Percentiles rank a stretch among this genome's conserved stretches.
Conservation (phyloP, 1,284 basidiomycete genomes). For the Microstroma glucosiphilum region DNA sequence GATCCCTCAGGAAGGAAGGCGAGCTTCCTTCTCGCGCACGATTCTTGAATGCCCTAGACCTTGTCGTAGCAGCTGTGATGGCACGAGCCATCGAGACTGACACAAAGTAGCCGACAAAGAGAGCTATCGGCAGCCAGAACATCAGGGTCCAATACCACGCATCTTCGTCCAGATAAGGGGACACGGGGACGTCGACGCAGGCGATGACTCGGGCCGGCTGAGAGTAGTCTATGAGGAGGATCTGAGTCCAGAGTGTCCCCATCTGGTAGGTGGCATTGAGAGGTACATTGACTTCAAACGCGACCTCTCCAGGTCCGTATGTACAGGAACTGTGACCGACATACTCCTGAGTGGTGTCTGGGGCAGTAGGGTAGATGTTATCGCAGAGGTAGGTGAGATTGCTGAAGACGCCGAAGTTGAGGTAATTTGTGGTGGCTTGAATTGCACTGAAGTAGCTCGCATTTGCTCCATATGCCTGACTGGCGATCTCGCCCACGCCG, state of each 20-base stretch:
- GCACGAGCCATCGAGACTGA: constrained; percentile 69
- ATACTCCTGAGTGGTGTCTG: constrained; percentile 24
- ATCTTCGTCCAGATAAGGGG: constrained; percentile 62
- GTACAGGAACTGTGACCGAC: constrained; percentile 26
- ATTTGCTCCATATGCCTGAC: constrained; percentile 15
- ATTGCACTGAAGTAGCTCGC: constrained; percentile 24
- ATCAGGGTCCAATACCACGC: constrained; percentile 68
- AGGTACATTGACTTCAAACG: constrained; percentile 69
- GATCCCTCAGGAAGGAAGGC: constrained; percentile 35
- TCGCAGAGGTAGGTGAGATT: constrained; percentile 42
- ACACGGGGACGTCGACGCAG: constrained; percentile 72
- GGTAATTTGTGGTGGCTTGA: constrained; percentile 28
- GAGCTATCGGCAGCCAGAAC: constrained; percentile 72
- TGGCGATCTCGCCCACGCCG: constrained; percentile 26
- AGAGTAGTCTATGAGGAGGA: constrained; percentile 79
- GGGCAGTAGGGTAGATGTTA: constrained; percentile 28
- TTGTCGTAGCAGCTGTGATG: constrained; percentile 26
- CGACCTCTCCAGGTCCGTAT: constrained; percentile 63
- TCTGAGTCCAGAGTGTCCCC: constrained; percentile 72
- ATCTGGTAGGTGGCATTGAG: constrained; percentile 66
- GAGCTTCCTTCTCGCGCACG: constrained; percentile 38
- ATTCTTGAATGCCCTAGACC: constrained; percentile 29
- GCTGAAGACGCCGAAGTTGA: constrained; percentile 36
- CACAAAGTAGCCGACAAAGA: constrained; percentile 74
- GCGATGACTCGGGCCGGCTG: constrained; percentile 63